phyloP scores from a whole-genome alignment of 345 rosid species.

The Cardamine chenopodiifolia region DNA sequence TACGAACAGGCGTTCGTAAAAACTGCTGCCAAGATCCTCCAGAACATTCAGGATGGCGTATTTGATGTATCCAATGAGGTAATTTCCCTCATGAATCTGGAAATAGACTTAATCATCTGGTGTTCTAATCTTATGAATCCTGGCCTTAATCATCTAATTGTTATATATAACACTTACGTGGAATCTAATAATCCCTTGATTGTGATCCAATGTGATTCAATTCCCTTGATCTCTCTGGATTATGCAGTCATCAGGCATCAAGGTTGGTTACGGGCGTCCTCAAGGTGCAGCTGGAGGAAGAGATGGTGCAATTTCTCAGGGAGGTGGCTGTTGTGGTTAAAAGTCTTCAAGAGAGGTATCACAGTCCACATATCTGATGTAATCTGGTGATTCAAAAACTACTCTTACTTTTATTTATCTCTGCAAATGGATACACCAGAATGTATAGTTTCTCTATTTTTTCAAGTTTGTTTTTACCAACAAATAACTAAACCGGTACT shows the following conservation, averaged over 20 bases:
- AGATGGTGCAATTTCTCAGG: conserved; percentile 75
- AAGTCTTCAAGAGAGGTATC: not conserved
- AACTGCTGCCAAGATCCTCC: conserved; percentile 91
- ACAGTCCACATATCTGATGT: conserved; percentile 28
- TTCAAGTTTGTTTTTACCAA: not conserved
- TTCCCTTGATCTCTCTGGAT: conserved; percentile 12
- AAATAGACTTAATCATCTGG: not conserved
- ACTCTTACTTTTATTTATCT: conserved; percentile 35
- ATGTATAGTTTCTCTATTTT: conserved; percentile 34
- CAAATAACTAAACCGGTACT: conserved; percentile 27
- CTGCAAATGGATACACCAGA: conserved; percentile 39
- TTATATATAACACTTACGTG: not conserved
- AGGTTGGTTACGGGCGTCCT: conserved; percentile 79
- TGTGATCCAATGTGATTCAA: not conserved
- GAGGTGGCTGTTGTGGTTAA: conserved; percentile 78
- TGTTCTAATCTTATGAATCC: not conserved
- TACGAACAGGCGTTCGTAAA: conserved; percentile 74
- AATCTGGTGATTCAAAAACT: conserved; percentile 39
- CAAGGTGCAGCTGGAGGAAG: conserved; percentile 75
- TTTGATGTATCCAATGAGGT: conserved; percentile 94
- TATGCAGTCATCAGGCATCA: conserved; percentile 87
- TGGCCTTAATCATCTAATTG: not conserved
- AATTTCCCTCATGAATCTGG: not conserved
- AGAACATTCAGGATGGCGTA: conserved; percentile 85
- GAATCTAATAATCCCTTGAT: not conserved